These are phyloP conservation scores for Chalaropsis thielavioides DNA, from an alignment of 2,329 filamentous ascomycete species.

Conservation along the genomic window DNA sequence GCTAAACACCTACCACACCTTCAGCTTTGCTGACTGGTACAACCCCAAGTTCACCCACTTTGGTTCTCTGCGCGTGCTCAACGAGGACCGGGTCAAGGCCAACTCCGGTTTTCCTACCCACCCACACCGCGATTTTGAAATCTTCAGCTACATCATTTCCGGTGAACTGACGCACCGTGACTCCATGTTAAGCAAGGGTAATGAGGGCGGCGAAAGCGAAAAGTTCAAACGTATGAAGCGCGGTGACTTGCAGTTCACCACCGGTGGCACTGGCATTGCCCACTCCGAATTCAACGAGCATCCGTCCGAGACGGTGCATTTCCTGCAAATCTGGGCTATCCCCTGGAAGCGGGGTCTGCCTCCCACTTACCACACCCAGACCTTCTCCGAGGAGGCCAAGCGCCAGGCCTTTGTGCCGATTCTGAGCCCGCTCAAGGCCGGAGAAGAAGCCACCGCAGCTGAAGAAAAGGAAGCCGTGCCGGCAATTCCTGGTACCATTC, in stretches of 20 bases:
- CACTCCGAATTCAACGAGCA: conserved; percentile 77
- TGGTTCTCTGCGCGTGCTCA: conserved; percentile 68
- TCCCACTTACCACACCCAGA: conserved; percentile 62
- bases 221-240: conserved; percentile 57
- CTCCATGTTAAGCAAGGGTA: conserved; percentile 60
- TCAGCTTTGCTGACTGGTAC: conserved; percentile 63
- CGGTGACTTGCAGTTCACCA: conserved; percentile 82
- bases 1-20: conserved; percentile 77
- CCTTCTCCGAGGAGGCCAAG: conserved; percentile 61
- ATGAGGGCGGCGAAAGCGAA: conserved; percentile 44
- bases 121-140: conserved; percentile 73
- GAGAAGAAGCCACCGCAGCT: conserved; percentile 43
- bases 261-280: conserved; percentile 65
- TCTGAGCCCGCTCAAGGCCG: conserved; percentile 57
- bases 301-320: conserved; percentile 55
- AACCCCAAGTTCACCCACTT: conserved; percentile 54
- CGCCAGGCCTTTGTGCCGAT: conserved; percentile 56
- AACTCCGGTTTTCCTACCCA: conserved; percentile 72
- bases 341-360: conserved; percentile 60
- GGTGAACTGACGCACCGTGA: conserved; percentile 82
- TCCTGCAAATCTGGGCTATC: conserved; percentile 77
- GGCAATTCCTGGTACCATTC: conserved; percentile 51
- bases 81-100: conserved; percentile 69
- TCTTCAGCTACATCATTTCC: conserved; percentile 75
- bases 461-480: conserved; percentile 53